These are phyloP conservation scores for Heliocybe sulcata DNA, from an alignment of 1,284 basidiomycete species.

Conservation along the genomic window DNA sequence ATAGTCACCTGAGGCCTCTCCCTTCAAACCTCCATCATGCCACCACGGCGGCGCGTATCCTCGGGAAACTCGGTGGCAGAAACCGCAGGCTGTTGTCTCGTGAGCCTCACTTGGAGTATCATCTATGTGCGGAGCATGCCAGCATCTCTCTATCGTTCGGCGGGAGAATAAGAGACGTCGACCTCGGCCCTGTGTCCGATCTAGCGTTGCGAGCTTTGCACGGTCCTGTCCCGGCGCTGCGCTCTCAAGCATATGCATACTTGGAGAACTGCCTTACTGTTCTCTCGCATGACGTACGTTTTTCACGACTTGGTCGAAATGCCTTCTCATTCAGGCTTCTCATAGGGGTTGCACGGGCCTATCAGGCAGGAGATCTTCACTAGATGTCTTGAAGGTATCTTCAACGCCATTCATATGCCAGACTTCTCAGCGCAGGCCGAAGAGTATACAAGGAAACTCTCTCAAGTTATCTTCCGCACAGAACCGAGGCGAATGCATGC, in stretches of 20 bases:
- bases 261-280: slow-evolving; percentile 71
- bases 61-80: slow-evolving; percentile 95
- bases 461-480: slow-evolving; percentile 58
- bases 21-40: slow-evolving; percentile 91
- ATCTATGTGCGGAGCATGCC: slow-evolving; percentile 61
- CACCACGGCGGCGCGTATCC: slow-evolving; percentile 92
- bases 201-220: slow-evolving; percentile 67
- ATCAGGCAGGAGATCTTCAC: slow-evolving; percentile 75
- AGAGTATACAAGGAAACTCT: slow-evolving; percentile 60
- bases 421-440: slow-evolving; percentile 70
- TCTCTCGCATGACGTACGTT: slow-evolving; percentile 69
- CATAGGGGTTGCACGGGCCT: slow-evolving; percentile 65
- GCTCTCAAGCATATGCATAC: slow-evolving; percentile 72
- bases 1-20: slow-evolving; percentile 85
- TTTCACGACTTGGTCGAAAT: neutral
- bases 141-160: slow-evolving; percentile 72
- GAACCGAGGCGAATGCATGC: slow-evolving; percentile 54
- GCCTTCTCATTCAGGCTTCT: neutral
- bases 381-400: slow-evolving; percentile 68
- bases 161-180: slow-evolving; percentile 61
- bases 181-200: slow-evolving; percentile 65
- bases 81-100: slow-evolving; percentile 86
- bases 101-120: slow-evolving; percentile 74
- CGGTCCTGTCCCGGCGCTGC: slow-evolving; percentile 56
- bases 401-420: slow-evolving; percentile 68